Evolutionary conservation across 2,329 filamentous ascomycete genomes (phyloP).

Genomic region (Talaromyces piceae): DNA sequence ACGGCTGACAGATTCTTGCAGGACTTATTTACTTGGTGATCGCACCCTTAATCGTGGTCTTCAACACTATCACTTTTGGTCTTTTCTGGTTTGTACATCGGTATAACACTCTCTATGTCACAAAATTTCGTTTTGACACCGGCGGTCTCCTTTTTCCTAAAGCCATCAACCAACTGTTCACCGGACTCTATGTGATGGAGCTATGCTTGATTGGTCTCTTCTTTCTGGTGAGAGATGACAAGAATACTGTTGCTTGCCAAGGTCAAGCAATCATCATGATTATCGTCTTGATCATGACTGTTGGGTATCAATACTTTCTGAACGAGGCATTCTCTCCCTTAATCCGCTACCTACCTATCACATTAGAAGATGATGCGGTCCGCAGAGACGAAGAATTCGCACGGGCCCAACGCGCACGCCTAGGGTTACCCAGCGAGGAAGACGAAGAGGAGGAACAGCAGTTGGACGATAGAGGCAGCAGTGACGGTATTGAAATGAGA

Average conservation of each 20-base stretch:
- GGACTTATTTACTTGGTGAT: slow-evolving; percentile 79
- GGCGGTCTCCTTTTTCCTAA: slow-evolving; percentile 86
- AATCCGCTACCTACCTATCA: slow-evolving; percentile 84
- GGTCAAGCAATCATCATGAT: slow-evolving; percentile 83
- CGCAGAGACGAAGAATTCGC: slow-evolving; percentile 86
- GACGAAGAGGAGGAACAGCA: slow-evolving; percentile 35
- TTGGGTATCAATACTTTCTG: slow-evolving; percentile 69
- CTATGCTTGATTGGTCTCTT: slow-evolving; percentile 83
- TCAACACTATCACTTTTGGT: slow-evolving; percentile 85
- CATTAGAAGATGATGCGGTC: slow-evolving; percentile 89
- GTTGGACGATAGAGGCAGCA: neutral
- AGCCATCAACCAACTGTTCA: slow-evolving; percentile 93
- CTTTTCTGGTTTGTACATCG: slow-evolving; percentile 91
- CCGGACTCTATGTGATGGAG: slow-evolving; percentile 91
- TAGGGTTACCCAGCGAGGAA: slow-evolving; percentile 53
- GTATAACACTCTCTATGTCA: slow-evolving; percentile 96
- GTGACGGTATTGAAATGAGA: slow-evolving; percentile 40
- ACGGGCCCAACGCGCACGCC: slow-evolving; percentile 62
- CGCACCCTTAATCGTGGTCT: slow-evolving; percentile 81
- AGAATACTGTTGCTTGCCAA: slow-evolving; percentile 52
- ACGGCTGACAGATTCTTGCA: slow-evolving; percentile 17
- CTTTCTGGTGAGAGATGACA: slow-evolving; percentile 61
- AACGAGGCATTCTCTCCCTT: slow-evolving; percentile 80
- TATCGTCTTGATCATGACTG: slow-evolving; percentile 61
- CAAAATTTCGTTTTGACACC: slow-evolving; percentile 80